Conservation (phyloP, 2,329 filamentous ascomycete species). For the Periconia macrospinosa region DNA sequence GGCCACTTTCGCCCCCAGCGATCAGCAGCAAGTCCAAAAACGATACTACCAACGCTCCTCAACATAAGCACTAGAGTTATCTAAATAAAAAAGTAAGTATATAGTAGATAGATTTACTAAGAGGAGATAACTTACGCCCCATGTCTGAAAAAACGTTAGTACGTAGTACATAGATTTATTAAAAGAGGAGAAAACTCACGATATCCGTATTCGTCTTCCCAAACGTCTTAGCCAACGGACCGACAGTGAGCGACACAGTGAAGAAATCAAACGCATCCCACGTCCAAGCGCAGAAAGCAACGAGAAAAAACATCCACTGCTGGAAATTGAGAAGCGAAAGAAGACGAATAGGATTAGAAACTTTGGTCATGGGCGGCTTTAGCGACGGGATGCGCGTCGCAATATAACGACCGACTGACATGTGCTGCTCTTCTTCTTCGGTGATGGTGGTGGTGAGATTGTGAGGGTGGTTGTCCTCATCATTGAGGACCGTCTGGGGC, state of each 20-base stretch:
- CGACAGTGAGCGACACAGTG: constrained; percentile 61
- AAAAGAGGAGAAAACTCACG: too few species aligned
- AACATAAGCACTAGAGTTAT: constrained; percentile 58
- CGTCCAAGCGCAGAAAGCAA: constrained; percentile 52
- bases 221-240: constrained; percentile 57
- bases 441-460: neutral
- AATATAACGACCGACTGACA: constrained; percentile 50
- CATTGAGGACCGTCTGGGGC: constrained; percentile 14
- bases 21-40: constrained; percentile 58
- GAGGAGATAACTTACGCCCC: too few species aligned
- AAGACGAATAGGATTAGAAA: constrained; percentile 57
- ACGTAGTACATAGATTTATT: too few species aligned
- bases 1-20: constrained; percentile 60
- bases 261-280: constrained; percentile 63
- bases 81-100: too few species aligned
- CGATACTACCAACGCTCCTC: constrained; percentile 60
- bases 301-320: constrained; percentile 62
- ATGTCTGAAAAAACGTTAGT: too few species aligned
- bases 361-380: constrained; percentile 58
- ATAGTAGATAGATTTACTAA: too few species aligned
- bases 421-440: constrained; percentile 14
- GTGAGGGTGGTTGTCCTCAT: neutral
- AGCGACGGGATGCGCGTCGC: constrained; percentile 57
- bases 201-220: constrained; percentile 59
- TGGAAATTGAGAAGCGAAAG: constrained; percentile 55